Percentiles rank a stretch among this genome's conserved stretches.
Evolutionary conservation across 345 rosid genomes (phyloP).

Genomic region (Gossypium sturtianum): DNA sequence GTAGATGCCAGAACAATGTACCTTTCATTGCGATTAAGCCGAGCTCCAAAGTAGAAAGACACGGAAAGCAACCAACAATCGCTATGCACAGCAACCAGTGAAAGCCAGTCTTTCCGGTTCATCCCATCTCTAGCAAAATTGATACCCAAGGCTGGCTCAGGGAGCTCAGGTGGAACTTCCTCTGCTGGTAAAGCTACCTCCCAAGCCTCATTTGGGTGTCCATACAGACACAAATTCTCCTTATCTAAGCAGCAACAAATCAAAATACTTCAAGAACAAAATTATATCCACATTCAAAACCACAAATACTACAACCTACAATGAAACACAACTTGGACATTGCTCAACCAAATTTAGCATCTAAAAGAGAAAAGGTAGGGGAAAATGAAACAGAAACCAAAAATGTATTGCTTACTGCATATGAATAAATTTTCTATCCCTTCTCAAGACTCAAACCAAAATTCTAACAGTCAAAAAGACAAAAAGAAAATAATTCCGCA

Average conservation of each 20-base stretch:
- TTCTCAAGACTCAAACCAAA: neutral
- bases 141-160: constrained; percentile 84
- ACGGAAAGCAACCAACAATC: constrained; percentile 82
- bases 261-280: neutral
- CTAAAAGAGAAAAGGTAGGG: neutral
- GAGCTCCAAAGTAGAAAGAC: constrained; percentile 73
- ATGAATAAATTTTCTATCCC: neutral
- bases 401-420: neutral
- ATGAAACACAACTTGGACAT: neutral
- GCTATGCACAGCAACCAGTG: constrained; percentile 75
- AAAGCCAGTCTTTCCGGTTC: constrained; percentile 79
- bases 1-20: constrained; percentile 13
- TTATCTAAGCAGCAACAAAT: constrained; percentile 34
- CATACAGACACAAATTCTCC: constrained; percentile 76
- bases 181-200: constrained; percentile 73
- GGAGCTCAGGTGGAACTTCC: constrained; percentile 81
- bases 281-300: neutral
- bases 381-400: neutral
- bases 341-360: neutral
- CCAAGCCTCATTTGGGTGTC: constrained; percentile 73
- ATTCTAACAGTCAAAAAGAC: neutral
- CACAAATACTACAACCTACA: neutral
- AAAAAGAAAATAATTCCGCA: neutral
- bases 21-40: constrained; percentile 74
- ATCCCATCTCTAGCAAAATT: constrained; percentile 84